These are phyloP conservation scores for Scenedesmus sp. DNA, from an alignment of 163 green algal genomes.

Conservation along the genomic window DNA sequence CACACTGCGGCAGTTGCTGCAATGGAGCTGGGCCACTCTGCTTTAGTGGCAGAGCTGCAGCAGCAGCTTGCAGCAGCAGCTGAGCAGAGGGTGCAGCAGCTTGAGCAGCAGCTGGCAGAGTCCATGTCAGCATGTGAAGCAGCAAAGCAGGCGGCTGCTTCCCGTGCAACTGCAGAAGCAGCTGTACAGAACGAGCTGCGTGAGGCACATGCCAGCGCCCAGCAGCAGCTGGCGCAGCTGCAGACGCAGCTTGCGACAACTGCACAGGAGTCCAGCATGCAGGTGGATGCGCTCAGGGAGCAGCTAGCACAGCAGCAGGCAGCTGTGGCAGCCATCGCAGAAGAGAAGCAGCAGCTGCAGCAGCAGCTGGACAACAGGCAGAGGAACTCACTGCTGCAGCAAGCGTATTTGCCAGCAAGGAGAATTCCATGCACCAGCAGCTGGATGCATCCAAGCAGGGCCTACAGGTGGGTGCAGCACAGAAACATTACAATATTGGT, in stretches of 20 bases:
- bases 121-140: not conserved
- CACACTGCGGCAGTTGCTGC: not conserved
- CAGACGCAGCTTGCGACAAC: not conserved
- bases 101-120: not conserved
- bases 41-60: not conserved
- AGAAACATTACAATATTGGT: not conserved
- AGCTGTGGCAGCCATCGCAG: not conserved
- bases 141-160: not conserved
- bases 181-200: not conserved
- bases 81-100: not conserved
- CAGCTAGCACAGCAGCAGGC: slow-evolving; percentile 26
- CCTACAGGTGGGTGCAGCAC: not conserved
- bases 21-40: not conserved
- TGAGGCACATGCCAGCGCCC: not conserved
- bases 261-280: not conserved
- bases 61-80: not conserved
- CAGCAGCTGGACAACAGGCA: not conserved
- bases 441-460: slow-evolving; percentile 21
- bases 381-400: slow-evolving; percentile 1
- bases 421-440: slow-evolving; percentile 22
- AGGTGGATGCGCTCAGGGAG: not conserved
- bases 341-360: slow-evolving; percentile 32
- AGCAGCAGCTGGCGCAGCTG: slow-evolving; percentile 5
- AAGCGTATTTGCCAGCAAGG: not conserved
- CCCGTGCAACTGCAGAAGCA: not conserved